Percentiles rank a stretch among this genome's conserved stretches.
Evolutionary conservation across 1,284 basidiomycete genomes (phyloP).

Genomic region (Xerocomus amazonicus): DNA sequence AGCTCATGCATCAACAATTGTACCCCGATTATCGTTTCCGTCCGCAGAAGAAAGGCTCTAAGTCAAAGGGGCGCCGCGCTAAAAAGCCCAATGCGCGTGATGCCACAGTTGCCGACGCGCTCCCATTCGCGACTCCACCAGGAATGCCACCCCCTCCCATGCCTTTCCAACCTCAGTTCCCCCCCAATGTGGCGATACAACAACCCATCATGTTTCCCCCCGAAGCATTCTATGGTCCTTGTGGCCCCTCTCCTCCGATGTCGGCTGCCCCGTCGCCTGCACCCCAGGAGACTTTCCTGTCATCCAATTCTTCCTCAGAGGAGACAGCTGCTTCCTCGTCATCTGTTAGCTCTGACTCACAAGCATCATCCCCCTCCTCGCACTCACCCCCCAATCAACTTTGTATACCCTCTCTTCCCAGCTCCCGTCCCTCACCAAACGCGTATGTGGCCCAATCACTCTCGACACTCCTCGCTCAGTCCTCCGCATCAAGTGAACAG

Average conservation of each 20-base stretch:
- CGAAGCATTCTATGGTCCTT: slow-evolving; percentile 26
- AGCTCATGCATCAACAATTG: slow-evolving; percentile 57
- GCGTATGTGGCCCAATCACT: slow-evolving; percentile 9
- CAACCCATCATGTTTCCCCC: slow-evolving; percentile 20
- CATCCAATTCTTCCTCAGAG: slow-evolving; percentile 3
- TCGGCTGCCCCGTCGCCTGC: slow-evolving; percentile 38
- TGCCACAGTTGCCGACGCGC: slow-evolving; percentile 6
- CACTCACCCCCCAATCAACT: background rate
- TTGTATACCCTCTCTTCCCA: slow-evolving; percentile 3
- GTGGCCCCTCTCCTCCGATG: slow-evolving; percentile 42
- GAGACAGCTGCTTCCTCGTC: slow-evolving; percentile 11
- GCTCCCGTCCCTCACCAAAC: slow-evolving; percentile 11
- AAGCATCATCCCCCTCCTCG: slow-evolving; percentile 5
- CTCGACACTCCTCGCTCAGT: slow-evolving; percentile 1
- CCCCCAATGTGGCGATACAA: slow-evolving; percentile 3
- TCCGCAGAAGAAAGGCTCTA: slow-evolving; percentile 66
- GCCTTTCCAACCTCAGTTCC: background rate
- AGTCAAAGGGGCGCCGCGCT: slow-evolving; percentile 36
- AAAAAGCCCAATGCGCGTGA: slow-evolving; percentile 26
- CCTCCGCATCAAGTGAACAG: background rate
- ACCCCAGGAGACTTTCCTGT: slow-evolving; percentile 17
- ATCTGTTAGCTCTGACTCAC: slow-evolving; percentile 12
- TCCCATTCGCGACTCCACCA: background rate
- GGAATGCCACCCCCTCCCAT: slow-evolving; percentile 4
- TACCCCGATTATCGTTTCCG: slow-evolving; percentile 76